These are phyloP conservation scores for Zopfochytrium polystomum DNA, from an alignment of 371 early-diverging fungal species.

Conservation along the genomic window DNA sequence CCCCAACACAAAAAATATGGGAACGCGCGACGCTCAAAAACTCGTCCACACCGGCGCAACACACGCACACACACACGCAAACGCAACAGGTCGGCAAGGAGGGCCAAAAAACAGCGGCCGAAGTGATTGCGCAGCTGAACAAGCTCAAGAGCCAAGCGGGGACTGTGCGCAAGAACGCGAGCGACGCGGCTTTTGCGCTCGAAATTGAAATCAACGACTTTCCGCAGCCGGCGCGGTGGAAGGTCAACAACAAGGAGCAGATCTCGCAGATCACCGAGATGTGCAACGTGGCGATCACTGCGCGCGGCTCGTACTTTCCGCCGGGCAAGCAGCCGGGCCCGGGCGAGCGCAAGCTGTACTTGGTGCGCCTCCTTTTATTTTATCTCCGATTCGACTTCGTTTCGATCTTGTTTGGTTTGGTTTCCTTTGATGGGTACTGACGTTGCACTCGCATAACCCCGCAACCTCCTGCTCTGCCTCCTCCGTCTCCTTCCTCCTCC, in stretches of 20 bases:
- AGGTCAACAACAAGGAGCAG: conserved; percentile 92
- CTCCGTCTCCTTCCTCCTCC: too few species aligned
- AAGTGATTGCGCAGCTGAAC: conserved; percentile 51
- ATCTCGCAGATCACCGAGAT: conserved; percentile 86
- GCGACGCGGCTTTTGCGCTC: conserved; percentile 44
- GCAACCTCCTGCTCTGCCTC: too few species aligned
- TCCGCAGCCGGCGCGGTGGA: conserved; percentile 94
- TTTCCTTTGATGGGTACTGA: too few species aligned
- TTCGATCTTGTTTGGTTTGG: not conserved
- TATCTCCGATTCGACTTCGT: not conserved
- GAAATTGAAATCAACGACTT: conserved; percentile 97
- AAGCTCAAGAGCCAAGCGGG: conserved; percentile 34
- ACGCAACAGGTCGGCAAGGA: conserved; percentile 47
- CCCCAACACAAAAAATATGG: too few species aligned
- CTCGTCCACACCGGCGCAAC: conserved; percentile 49
- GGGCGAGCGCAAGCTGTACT: conserved; percentile 84
- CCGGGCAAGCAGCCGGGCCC: conserved; percentile 71
- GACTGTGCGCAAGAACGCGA: conserved; percentile 38
- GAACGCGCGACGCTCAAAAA: conserved; percentile 43
- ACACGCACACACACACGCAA: too few species aligned
- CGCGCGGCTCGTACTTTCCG: conserved; percentile 84
- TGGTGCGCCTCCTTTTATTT: conserved; percentile 46
- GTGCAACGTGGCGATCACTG: conserved; percentile 92
- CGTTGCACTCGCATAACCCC: not conserved
- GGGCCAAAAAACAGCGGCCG: conserved; percentile 43